Evolutionary conservation across 768 basidiomycete genomes (phyloP).

Genomic region (Termitomyces eurrhizus): DNA sequence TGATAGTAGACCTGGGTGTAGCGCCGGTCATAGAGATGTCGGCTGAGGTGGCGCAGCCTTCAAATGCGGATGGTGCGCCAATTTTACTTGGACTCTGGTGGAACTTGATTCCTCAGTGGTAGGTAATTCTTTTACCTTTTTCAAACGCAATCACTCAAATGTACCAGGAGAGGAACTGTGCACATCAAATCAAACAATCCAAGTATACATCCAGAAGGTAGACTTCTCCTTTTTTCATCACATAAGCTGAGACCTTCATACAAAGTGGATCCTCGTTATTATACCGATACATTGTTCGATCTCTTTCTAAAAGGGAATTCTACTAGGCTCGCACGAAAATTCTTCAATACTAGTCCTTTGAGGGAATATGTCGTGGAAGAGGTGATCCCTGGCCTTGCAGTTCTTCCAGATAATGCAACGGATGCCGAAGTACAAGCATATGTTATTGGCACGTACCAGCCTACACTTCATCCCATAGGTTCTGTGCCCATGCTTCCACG

Average conservation of each 20-base stretch:
- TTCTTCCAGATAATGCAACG: conserved; percentile 7
- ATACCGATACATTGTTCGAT: conserved; percentile 2
- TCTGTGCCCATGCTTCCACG: conserved; percentile 15
- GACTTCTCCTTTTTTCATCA: not conserved
- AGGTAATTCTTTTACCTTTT: not conserved
- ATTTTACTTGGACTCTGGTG: conserved; percentile 1
- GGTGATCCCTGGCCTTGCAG: conserved; percentile 1
- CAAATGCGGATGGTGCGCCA: not conserved
- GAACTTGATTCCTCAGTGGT: conserved; percentile 16
- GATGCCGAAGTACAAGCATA: conserved; percentile 8
- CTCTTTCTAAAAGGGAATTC: conserved; percentile 13
- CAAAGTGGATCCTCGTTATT: conserved; percentile 13
- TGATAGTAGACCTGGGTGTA: not conserved
- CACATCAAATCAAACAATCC: conserved; percentile 10
- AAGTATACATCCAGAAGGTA: conserved; percentile 12
- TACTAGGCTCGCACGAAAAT: conserved; percentile 2
- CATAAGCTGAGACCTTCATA: not conserved
- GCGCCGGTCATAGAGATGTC: conserved; percentile 14
- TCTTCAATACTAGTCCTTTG: conserved; percentile 10
- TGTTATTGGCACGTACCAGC: not conserved
- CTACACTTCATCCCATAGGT: conserved; percentile 11
- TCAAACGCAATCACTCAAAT: not conserved
- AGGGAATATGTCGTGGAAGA: conserved; percentile 2
- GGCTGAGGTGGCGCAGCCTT: not conserved
- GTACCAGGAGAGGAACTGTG: conserved; percentile 6